Evolutionary conservation across 2,329 filamentous ascomycete genomes (phyloP).

Genomic region (Triangularia verruculosa): DNA sequence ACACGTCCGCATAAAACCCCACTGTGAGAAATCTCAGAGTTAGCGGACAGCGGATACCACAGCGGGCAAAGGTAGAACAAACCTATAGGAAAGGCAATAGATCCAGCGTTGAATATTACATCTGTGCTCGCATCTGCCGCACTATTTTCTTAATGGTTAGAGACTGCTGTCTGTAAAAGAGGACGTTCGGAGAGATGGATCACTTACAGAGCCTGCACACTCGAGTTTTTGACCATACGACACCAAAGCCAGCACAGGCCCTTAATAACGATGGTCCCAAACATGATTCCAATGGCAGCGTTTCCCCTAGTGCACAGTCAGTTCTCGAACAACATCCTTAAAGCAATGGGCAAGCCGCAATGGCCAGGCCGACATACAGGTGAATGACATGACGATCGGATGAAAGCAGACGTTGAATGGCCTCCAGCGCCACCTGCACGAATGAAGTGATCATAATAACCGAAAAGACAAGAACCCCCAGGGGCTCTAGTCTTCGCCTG

Average conservation of each 20-base stretch:
- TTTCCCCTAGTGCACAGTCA: slow-evolving; percentile 41
- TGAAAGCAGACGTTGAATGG: slow-evolving; percentile 60
- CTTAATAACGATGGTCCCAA: slow-evolving; percentile 77
- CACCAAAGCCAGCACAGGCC: slow-evolving; percentile 84
- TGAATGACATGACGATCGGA: slow-evolving; percentile 67
- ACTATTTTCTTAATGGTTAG: slow-evolving; percentile 19
- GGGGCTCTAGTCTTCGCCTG: slow-evolving; percentile 67
- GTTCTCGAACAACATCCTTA: neutral
- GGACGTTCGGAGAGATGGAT: neutral
- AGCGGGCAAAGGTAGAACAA: slow-evolving; percentile 26
- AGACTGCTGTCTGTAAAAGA: neutral
- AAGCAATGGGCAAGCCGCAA: neutral
- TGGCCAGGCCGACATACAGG: slow-evolving; percentile 43
- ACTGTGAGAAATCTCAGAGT: slow-evolving; percentile 38
- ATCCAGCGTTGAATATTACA: slow-evolving; percentile 87
- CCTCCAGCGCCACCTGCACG: slow-evolving; percentile 71
- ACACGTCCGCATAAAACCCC: slow-evolving; percentile 71
- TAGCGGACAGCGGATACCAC: slow-evolving; percentile 3
- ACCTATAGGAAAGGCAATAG: slow-evolving; percentile 79
- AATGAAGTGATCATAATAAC: slow-evolving; percentile 86
- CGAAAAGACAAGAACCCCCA: slow-evolving; percentile 78
- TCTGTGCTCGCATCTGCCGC: slow-evolving; percentile 43
- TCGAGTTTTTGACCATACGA: slow-evolving; percentile 79
- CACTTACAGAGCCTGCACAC: slow-evolving; percentile 70
- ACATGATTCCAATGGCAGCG: slow-evolving; percentile 76